phyloP scores from a whole-genome alignment of 768 basidiomycete species.

The Imleria badia region DNA sequence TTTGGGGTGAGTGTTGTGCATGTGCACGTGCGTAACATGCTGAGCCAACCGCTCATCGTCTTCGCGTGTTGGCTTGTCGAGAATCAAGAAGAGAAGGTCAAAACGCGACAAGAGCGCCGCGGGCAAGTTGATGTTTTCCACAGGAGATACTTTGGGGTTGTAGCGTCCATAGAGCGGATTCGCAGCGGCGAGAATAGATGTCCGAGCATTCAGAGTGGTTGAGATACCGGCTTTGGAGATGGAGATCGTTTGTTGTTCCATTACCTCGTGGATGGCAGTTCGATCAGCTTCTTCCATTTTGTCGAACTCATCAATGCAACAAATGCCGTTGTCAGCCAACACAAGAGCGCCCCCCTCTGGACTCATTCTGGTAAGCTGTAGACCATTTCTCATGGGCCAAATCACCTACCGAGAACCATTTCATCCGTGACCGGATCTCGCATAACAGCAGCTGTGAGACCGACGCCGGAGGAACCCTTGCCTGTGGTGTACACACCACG shows the following conservation, averaged over 20 bases:
- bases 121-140: conserved; percentile 98
- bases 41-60: conserved; percentile 95
- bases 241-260: conserved; percentile 99
- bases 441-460: conserved; percentile 99
- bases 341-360: conserved; percentile 99
- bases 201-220: conserved; percentile 95
- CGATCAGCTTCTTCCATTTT: conserved; percentile 99
- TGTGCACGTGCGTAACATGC: conserved; percentile 98
- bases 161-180: conserved; percentile 98
- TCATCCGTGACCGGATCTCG: conserved; percentile 98
- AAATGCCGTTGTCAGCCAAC: conserved; percentile 98
- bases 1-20: conserved; percentile 89
- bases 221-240: conserved; percentile 99
- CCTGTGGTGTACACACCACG: conserved; percentile 98
- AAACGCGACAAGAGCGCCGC: conserved; percentile 96
- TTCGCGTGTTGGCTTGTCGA: conserved; percentile 93
- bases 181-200: conserved; percentile 96
- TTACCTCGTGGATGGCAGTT: conserved; percentile 99
- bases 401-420: conserved; percentile 88
- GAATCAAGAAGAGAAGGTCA: conserved; percentile 92
- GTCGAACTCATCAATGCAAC: conserved; percentile 99
- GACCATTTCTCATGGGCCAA: neutral
- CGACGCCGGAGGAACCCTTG: conserved; percentile 97
- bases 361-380: conserved; percentile 10
- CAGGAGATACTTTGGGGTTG: conserved; percentile 96